phyloP scores from a whole-genome alignment of 495 filamentous ascomycete genomes.

The Hyphodiscus hymeniophilus region DNA sequence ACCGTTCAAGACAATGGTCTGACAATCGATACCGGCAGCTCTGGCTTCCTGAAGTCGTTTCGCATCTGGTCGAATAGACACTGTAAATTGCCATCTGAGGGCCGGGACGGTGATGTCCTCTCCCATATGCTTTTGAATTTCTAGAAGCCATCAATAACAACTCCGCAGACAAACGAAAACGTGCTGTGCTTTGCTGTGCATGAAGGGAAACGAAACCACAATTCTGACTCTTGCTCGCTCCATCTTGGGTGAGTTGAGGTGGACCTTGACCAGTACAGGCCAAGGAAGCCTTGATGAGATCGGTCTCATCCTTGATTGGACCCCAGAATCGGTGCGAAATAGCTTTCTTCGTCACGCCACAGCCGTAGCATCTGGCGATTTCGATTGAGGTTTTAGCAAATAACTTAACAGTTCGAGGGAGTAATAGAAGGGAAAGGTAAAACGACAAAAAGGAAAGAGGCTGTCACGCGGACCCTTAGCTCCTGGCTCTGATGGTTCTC shows the following conservation, averaged over 20 bases:
- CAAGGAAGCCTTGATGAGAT: conserved; percentile 24
- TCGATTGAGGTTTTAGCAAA: neutral
- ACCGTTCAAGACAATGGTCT: neutral
- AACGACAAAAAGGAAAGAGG: neutral
- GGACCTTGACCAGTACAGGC: conserved; percentile 3
- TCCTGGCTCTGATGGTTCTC: neutral
- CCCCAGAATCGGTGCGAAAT: conserved; percentile 21
- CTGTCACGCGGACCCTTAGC: neutral
- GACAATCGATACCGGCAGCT: conserved; percentile 8
- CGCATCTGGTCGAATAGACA: neutral
- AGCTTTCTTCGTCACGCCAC: neutral
- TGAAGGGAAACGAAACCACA: neutral
- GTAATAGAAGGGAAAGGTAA: conserved; percentile 2
- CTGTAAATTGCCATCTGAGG: neutral
- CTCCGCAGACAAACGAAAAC: neutral
- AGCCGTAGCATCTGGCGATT: conserved; percentile 8
- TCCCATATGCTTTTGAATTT: neutral
- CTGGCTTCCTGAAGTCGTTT: conserved; percentile 2
- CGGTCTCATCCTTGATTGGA: conserved; percentile 25
- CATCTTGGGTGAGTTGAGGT: neutral
- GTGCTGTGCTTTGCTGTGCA: conserved; percentile 8
- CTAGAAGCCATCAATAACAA: conserved; percentile 3
- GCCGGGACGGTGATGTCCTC: neutral
- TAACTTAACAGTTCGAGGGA: neutral
- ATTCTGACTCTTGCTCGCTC: conserved; percentile 4